These are phyloP conservation scores for Nematocida homosporus DNA, from an alignment of 371 early-diverging fungal species.

Conservation along the genomic window DNA sequence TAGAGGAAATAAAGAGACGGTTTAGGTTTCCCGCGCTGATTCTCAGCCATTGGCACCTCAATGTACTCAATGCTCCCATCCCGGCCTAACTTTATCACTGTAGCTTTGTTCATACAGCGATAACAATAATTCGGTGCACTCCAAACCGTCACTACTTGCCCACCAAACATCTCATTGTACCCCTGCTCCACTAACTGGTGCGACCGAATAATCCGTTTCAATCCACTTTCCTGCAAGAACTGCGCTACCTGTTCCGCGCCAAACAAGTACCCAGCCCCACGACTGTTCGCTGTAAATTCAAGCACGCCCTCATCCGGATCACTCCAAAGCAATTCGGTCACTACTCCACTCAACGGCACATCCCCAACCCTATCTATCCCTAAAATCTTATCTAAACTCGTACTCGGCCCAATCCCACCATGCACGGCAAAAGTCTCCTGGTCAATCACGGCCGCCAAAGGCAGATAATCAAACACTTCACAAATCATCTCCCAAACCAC, in stretches of 20 bases:
- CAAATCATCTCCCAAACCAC: slow-evolving; percentile 77
- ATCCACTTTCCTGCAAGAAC: slow-evolving; percentile 61
- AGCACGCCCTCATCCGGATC: slow-evolving; percentile 81
- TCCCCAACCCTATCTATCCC: slow-evolving; percentile 86
- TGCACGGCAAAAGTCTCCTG: slow-evolving; percentile 89
- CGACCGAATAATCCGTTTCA: slow-evolving; percentile 65
- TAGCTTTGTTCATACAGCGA: slow-evolving; percentile 65
- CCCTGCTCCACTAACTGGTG: slow-evolving; percentile 68
- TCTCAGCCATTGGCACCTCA: slow-evolving; percentile 16
- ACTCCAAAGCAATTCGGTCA: slow-evolving; percentile 93
- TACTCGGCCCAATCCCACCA: slow-evolving; percentile 84
- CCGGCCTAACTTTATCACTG: slow-evolving; percentile 49
- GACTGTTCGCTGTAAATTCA: slow-evolving; percentile 44
- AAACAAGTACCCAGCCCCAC: slow-evolving; percentile 65
- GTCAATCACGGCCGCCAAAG: slow-evolving; percentile 83
- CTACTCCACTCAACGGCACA: slow-evolving; percentile 81
- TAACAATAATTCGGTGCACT: slow-evolving; percentile 68
- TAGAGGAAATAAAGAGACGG: slow-evolving; percentile 33
- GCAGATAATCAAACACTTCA: slow-evolving; percentile 82
- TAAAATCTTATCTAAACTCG: slow-evolving; percentile 80
- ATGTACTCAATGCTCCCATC: slow-evolving; percentile 8
- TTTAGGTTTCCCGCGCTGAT: slow-evolving; percentile 25
- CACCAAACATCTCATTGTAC: slow-evolving; percentile 64
- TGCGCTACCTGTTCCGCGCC: slow-evolving; percentile 46
- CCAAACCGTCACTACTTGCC: slow-evolving; percentile 67